Evolutionary conservation across 2,329 filamentous ascomycete genomes (phyloP).

Genomic region (Xylaria sp.): DNA sequence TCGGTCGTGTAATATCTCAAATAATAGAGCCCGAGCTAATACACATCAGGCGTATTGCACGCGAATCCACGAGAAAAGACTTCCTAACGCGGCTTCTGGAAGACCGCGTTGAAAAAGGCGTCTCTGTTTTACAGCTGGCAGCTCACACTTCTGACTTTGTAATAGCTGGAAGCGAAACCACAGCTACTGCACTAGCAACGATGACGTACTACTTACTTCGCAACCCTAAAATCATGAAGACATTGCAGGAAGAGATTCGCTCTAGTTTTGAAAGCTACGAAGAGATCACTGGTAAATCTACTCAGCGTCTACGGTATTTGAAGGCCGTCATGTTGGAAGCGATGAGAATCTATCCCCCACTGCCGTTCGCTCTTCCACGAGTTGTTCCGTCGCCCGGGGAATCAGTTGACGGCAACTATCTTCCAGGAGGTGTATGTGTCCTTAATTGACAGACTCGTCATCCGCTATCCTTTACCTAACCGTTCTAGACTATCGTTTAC

Average conservation of each 20-base stretch:
- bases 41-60: constrained; percentile 36
- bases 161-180: constrained; percentile 42
- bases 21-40: constrained; percentile 2
- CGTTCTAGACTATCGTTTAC: constrained; percentile 33
- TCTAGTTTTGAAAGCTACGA: constrained; percentile 30
- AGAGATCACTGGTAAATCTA: constrained; percentile 33
- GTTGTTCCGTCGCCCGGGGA: constrained; percentile 35
- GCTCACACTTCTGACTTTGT: constrained; percentile 47
- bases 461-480: not conserved
- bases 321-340: constrained; percentile 34
- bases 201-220: constrained; percentile 38
- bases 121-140: constrained; percentile 44
- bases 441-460: not conserved
- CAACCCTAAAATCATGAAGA: constrained; percentile 27
- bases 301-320: constrained; percentile 31
- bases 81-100: constrained; percentile 44
- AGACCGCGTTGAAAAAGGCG: constrained; percentile 32
- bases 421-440: constrained; percentile 39
- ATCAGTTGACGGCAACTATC: constrained; percentile 36
- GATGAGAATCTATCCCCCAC: constrained; percentile 39
- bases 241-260: constrained; percentile 36
- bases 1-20: not conserved
- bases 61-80: constrained; percentile 37
- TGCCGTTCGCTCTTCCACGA: constrained; percentile 35
- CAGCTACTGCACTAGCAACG: constrained; percentile 29